Percentiles rank a stretch among this genome's conserved stretches.
Evolutionary conservation across 2,329 filamentous ascomycete genomes (phyloP).

Genomic region (Penicillium sp.): DNA sequence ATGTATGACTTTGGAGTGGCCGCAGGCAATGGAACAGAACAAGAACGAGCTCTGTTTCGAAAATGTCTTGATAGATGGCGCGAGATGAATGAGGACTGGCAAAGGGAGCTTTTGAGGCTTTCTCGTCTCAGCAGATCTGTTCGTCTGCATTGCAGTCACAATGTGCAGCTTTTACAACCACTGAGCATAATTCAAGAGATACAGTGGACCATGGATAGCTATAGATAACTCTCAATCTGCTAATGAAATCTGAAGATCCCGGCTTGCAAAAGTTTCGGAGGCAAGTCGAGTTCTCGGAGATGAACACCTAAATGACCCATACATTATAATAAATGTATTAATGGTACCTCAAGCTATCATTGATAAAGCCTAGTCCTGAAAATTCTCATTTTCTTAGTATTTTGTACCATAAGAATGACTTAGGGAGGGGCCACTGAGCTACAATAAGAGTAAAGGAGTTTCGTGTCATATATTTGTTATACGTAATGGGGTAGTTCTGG

Average conservation of each 20-base stretch:
- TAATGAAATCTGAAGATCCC: background rate
- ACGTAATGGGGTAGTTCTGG: no score
- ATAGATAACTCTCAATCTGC: slow-evolving; percentile 4
- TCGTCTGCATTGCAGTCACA: slow-evolving; percentile 14
- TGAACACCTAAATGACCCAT: background rate
- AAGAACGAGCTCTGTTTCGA: slow-evolving; percentile 15
- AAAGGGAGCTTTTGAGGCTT: slow-evolving; percentile 15
- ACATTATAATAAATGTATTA: background rate
- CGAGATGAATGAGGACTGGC: slow-evolving; percentile 16
- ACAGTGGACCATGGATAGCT: slow-evolving; percentile 12
- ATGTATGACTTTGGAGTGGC: slow-evolving; percentile 20
- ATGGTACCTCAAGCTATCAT: background rate
- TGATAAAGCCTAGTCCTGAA: background rate
- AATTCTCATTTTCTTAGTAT: background rate
- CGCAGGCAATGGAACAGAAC: slow-evolving; percentile 18
- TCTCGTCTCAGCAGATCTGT: slow-evolving; percentile 12
- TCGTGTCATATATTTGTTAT: no score
- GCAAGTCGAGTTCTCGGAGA: background rate
- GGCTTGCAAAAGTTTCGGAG: background rate
- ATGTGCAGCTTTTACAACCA: slow-evolving; percentile 17
- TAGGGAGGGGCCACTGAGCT: background rate
- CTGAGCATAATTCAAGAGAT: slow-evolving; percentile 14
- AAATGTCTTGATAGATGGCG: slow-evolving; percentile 12
- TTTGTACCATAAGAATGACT: background rate
- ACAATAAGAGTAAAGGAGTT: background rate